phyloP scores from a whole-genome alignment of 2,329 filamentous ascomycete genomes.

The Trichoderma lentiforme region DNA sequence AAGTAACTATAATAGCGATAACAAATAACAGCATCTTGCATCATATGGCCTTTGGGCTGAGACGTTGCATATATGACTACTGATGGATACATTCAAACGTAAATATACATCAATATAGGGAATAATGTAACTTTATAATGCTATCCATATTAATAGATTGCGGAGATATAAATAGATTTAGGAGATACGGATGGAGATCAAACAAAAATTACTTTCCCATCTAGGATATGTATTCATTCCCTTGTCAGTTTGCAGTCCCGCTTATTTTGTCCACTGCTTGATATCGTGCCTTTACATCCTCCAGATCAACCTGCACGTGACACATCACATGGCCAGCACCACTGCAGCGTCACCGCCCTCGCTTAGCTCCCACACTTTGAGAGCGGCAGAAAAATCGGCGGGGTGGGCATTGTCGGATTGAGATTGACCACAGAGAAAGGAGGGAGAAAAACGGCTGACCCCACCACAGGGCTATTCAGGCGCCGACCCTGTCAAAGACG shows the following conservation, averaged over 20 bases:
- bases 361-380: constrained; percentile 41
- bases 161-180: neutral
- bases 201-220: neutral
- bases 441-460: constrained; percentile 23
- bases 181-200: neutral
- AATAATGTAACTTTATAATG: neutral
- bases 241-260: neutral
- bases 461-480: constrained; percentile 40
- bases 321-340: constrained; percentile 22
- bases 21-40: neutral
- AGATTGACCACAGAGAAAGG: constrained; percentile 16
- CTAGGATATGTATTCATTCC: neutral
- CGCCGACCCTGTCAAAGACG: constrained; percentile 30
- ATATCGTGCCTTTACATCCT: neutral
- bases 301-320: constrained; percentile 21
- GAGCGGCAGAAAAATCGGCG: constrained; percentile 39
- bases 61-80: neutral
- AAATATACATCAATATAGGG: neutral
- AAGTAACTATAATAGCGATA: constrained; percentile 5
- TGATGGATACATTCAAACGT: neutral
- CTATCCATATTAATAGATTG: neutral
- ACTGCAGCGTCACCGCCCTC: constrained; percentile 35
- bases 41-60: neutral
- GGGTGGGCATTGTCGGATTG: constrained; percentile 27
- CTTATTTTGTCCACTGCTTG: neutral